Evolutionary conservation across 2,329 filamentous ascomycete species (phyloP).

Genomic region (Verticillium klebahnii): DNA sequence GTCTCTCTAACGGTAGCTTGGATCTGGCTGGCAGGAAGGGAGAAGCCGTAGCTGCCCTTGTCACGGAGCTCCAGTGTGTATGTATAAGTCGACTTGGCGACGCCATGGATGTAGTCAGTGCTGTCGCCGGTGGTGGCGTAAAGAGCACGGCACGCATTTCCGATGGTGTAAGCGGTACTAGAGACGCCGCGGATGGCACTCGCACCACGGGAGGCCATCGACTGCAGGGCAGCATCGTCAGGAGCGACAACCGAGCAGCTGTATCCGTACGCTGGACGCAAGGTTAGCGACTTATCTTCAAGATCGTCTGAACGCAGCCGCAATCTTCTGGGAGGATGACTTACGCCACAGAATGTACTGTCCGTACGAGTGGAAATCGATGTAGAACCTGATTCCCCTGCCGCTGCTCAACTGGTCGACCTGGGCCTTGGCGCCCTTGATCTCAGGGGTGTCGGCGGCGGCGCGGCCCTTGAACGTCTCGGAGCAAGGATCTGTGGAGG

Average conservation of each 20-base stretch:
- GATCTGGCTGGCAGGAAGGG: conserved; percentile 10
- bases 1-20: conserved; percentile 12
- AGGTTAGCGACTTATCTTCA: background rate
- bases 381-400: conserved; percentile 54
- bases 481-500: conserved; percentile 42
- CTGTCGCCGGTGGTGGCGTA: conserved; percentile 16
- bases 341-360: conserved; percentile 29
- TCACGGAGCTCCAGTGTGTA: conserved; percentile 12
- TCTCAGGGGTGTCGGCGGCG: conserved; percentile 40
- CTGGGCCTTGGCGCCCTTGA: conserved; percentile 38
- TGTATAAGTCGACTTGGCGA: conserved; percentile 12
- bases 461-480: conserved; percentile 37
- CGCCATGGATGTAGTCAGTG: conserved; percentile 15
- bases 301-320: background rate
- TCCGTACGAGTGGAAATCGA: conserved; percentile 62
- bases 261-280: conserved; percentile 7
- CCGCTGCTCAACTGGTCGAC: conserved; percentile 32
- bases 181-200: conserved; percentile 11
- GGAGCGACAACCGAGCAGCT: conserved; percentile 12
- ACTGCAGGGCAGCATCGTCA: conserved; percentile 5
- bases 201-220: conserved; percentile 8
- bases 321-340: background rate
- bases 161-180: conserved; percentile 13
- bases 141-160: conserved; percentile 14
- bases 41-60: conserved; percentile 9